Conservation (phyloP, 805 yeast genomes). For the Kuraishia molischiana region DNA sequence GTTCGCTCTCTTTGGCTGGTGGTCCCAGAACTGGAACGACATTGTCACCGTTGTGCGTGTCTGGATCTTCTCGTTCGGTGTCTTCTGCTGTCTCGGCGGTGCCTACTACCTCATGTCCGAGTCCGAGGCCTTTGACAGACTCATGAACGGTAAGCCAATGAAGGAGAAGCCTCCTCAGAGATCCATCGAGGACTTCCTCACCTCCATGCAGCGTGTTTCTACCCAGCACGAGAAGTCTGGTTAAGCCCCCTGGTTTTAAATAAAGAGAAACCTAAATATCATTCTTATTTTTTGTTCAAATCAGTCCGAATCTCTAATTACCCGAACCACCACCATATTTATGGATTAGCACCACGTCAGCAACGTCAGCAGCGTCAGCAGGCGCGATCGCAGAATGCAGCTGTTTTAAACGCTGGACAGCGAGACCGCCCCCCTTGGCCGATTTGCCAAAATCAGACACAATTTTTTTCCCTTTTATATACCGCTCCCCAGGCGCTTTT, state of each 20-base stretch:
- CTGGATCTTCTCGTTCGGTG: conserved; percentile 95
- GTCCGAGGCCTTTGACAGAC: conserved; percentile 70
- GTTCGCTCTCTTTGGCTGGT: conserved; percentile 94
- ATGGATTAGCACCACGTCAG: too few relatives aligned
- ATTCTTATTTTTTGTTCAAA: too few relatives aligned
- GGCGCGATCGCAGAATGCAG: too few relatives aligned
- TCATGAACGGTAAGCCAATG: conserved; percentile 72
- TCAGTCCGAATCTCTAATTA: too few relatives aligned
- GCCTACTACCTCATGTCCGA: conserved; percentile 89
- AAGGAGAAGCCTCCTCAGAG: conserved; percentile 51
- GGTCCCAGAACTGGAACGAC: conserved; percentile 97
- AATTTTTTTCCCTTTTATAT: too few relatives aligned
- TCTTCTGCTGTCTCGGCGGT: conserved; percentile 95
- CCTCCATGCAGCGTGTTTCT: conserved; percentile 82
- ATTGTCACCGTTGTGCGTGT: conserved; percentile 89
- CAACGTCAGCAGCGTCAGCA: too few relatives aligned
- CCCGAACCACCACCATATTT: too few relatives aligned
- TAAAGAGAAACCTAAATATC: not conserved
- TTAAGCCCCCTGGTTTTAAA: too few relatives aligned
- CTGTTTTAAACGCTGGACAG: too few relatives aligned
- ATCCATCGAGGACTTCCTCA: conserved; percentile 76
- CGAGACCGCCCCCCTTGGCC: too few relatives aligned
- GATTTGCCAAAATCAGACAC: too few relatives aligned
- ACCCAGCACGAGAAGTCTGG: conserved; percentile 81
- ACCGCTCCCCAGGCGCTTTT: too few relatives aligned